Evolutionary conservation across 495 filamentous ascomycete species (phyloP), one percentile per base, ranked within the genome.

Genomic region (Lindgomyces ingoldianus): DNA sequence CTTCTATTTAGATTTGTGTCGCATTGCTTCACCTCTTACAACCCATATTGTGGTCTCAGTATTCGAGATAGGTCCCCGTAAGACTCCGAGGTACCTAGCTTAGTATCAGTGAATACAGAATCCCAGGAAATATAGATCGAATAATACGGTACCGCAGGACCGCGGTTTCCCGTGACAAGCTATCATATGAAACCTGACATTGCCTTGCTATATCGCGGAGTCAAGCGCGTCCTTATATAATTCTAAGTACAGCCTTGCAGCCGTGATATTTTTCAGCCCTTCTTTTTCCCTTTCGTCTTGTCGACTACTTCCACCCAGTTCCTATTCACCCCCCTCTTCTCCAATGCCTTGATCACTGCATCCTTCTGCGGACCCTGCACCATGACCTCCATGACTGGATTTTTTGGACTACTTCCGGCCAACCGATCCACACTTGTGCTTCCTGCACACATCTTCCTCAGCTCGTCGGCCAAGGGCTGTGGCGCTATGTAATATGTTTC

Each of bases 201-300:
- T n/a, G n/a, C n/a, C n/a, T n/a, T n/a, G n/a, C n/a, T n/a, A n/a
- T n/a, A n/a, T n/a, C n/a, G n/a, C n/a, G n/a, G n/a, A n/a, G n/a
- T n/a, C n/a, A n/a, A n/a, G n/a, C n/a, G n/a, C n/a, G n/a, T n/a
- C n/a, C n/a, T n/a, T n/a, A n/a, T 39, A 39, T 14, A 39, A 14
- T 6, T 39, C 33, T 39, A 39, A 39, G 6, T 14, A 39, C 33
- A 39, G 14, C 33, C 33, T 39, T n/a, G n/a, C n/a, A n/a, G n/a
- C n/a, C n/a, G n/a, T n/a, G n/a, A n/a, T n/a, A n/a, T n/a, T n/a
- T 18, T 24, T 27, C 22, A 65, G 27, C 69, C 57, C 57, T 66
- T 77, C 73, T 88, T 88, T 77, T 88, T 89, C 69, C 84, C 84
- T 75, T 88, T 88, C 10, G 85, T 88, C 76, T 88, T 90, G 76